Evolutionary conservation across 148 eudicot genomes (phyloP).

Genomic region (Pharnaceum exiguum): DNA sequence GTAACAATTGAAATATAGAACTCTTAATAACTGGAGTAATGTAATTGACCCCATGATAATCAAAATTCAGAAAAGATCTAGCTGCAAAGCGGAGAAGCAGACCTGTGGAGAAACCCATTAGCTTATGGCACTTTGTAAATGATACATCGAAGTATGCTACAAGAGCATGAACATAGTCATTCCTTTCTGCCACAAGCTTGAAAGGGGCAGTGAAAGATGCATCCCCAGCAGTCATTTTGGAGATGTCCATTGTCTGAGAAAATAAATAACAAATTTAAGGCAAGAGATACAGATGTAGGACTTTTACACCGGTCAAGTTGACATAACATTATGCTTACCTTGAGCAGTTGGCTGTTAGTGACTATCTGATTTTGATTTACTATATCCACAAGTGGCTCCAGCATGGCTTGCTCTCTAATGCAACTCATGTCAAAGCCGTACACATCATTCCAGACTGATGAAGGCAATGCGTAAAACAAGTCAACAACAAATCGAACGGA

Average conservation of each 20-base stretch:
- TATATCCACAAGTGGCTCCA: constrained; percentile 94
- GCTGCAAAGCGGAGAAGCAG: background rate
- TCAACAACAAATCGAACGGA: background rate
- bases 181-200: constrained; percentile 86
- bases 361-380: constrained; percentile 94
- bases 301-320: too few relatives aligned
- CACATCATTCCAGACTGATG: constrained; percentile 86
- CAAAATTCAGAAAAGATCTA: background rate
- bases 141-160: constrained; percentile 97
- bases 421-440: constrained; percentile 99
- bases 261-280: background rate
- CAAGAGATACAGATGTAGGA: background rate
- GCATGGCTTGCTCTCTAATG: constrained; percentile 78
- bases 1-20: background rate
- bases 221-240: constrained; percentile 90
- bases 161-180: constrained; percentile 92
- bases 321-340: constrained; percentile 45
- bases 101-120: constrained; percentile 96
- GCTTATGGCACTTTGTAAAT: constrained; percentile 81
- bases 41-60: background rate
- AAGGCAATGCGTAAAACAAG: constrained; percentile 2
- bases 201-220: constrained; percentile 93
- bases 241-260: constrained; percentile 91
- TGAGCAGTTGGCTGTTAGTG: constrained; percentile 76
- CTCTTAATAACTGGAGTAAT: too few relatives aligned